These are phyloP conservation scores for Gastrolobium villosum DNA, from an alignment of 306 rosid genomes.

Conservation along the genomic window DNA sequence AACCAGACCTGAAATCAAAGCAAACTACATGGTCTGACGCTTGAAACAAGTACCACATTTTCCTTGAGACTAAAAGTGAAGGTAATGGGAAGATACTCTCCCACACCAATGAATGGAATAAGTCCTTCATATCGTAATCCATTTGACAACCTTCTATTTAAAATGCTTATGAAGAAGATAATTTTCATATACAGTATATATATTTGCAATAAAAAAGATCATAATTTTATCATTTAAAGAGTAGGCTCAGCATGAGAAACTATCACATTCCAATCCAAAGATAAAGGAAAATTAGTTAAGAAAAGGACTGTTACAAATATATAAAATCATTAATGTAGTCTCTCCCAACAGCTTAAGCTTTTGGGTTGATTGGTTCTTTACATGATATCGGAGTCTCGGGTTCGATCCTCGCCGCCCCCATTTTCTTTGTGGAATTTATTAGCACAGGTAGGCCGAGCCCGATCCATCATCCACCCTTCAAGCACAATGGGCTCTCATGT, in stretches of 20 bases:
- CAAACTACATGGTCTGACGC: conserved; percentile 36
- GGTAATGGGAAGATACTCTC: neutral
- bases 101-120: conserved; percentile 2
- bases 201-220: too few species aligned
- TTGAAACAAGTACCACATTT: conserved; percentile 21
- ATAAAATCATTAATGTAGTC: too few species aligned
- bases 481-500: too few species aligned
- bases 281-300: neutral
- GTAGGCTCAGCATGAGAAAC: neutral
- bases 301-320: neutral
- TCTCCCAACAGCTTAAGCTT: too few species aligned
- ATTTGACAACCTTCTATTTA: neutral
- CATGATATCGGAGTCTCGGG: too few species aligned
- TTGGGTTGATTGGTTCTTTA: too few species aligned
- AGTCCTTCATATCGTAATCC: conserved; percentile 1
- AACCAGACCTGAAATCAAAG: conserved; percentile 69
- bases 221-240: neutral
- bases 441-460: too few species aligned
- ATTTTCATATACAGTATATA: neutral
- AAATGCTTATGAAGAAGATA: neutral
- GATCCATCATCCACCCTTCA: too few species aligned
- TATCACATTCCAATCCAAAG: neutral
- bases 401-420: too few species aligned
- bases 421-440: too few species aligned
- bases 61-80: conserved; percentile 1